Evolutionary conservation across 306 rosid species (phyloP).

Genomic region (Dryas octopetala): DNA sequence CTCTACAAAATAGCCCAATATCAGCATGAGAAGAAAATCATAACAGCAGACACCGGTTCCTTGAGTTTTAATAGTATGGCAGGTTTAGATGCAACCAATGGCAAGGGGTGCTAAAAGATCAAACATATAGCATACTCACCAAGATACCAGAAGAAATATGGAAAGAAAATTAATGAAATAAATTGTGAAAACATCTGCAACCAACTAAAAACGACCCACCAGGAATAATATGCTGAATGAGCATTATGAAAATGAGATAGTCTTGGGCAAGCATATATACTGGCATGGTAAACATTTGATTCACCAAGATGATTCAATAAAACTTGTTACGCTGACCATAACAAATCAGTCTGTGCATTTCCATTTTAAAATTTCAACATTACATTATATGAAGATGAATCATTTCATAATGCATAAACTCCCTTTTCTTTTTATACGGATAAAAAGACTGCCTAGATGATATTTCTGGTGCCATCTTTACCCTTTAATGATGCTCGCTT

Average conservation of each 20-base stretch:
- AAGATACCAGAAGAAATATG: background rate
- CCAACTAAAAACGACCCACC: background rate
- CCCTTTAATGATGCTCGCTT: background rate
- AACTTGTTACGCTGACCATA: background rate
- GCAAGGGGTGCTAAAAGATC: background rate
- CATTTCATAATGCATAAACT: background rate
- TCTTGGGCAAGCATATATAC: background rate
- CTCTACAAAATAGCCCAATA: constrained; percentile 48
- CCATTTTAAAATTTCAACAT: background rate
- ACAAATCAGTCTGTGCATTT: background rate
- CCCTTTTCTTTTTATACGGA: background rate
- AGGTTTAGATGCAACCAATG: background rate
- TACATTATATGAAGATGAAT: background rate
- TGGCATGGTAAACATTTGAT: background rate
- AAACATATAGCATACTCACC: background rate
- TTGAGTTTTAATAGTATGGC: background rate
- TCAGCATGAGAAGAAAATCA: constrained; percentile 16
- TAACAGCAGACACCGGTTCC: background rate
- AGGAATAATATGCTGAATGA: background rate
- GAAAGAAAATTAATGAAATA: background rate
- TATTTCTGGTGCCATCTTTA: too few relatives aligned
- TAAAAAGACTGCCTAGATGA: background rate
- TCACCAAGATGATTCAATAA: constrained; percentile 6
- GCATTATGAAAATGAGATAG: background rate
- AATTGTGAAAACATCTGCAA: constrained; percentile 1